phyloP scores from a whole-genome alignment of 805 yeast species.

The Suhomyces sp. region DNA sequence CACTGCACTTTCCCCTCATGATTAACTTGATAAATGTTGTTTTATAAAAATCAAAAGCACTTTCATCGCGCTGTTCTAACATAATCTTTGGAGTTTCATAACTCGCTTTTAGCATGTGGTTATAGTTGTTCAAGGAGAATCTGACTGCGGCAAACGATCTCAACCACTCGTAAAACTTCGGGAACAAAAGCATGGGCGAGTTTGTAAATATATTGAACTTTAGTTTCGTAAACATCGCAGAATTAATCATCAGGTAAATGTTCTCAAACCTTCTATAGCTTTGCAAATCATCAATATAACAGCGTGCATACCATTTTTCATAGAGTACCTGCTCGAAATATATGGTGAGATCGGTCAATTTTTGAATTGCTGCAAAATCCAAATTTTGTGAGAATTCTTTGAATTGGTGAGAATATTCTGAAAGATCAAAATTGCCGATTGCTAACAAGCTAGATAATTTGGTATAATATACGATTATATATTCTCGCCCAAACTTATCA shows the following conservation, averaged over 20 bases:
- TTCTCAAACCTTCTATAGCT: conserved; percentile 19
- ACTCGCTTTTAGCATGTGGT: conserved; percentile 8
- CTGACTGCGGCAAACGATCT: background rate
- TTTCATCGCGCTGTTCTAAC: background rate
- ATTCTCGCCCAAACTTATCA: background rate
- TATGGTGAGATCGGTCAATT: background rate
- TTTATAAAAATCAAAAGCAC: conserved; percentile 4
- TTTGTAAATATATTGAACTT: conserved; percentile 18
- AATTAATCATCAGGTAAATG: conserved; percentile 8
- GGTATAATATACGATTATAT: background rate
- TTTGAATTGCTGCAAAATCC: background rate
- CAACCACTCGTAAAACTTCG: conserved; percentile 20
- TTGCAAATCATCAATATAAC: conserved; percentile 8
- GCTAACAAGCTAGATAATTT: background rate
- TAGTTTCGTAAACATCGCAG: conserved; percentile 7
- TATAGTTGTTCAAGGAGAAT: conserved; percentile 1
- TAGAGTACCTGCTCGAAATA: conserved; percentile 11
- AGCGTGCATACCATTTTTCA: conserved; percentile 16
- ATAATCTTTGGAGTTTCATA: conserved; percentile 7
- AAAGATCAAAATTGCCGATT: background rate
- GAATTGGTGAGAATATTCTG: background rate
- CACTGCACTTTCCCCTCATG: background rate
- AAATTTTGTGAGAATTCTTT: background rate
- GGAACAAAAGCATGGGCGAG: conserved; percentile 25
- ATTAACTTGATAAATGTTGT: conserved; percentile 6